These are phyloP conservation scores for Beauveria medogensis DNA, from an alignment of 2,329 filamentous ascomycete genomes.

Conservation along the genomic window DNA sequence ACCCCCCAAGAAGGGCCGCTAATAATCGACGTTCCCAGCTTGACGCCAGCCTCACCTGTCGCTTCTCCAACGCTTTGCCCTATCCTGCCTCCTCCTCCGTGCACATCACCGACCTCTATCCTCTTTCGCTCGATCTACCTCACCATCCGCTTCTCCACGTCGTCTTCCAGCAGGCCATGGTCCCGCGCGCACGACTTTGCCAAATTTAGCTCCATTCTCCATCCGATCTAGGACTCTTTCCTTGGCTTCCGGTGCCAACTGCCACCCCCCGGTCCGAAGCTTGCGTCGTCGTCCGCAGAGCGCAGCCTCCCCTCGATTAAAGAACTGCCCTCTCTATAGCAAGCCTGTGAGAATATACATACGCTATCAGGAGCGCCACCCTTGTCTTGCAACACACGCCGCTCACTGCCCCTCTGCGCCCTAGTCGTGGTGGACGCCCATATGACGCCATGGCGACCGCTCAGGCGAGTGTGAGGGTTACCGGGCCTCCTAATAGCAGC, in stretches of 20 bases:
- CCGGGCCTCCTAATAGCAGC: slow-evolving; percentile 92
- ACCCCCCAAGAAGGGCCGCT: neutral
- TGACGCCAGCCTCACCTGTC: neutral
- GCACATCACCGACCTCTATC: neutral
- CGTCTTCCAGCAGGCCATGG: neutral
- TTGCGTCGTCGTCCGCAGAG: neutral
- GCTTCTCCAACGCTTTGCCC: neutral
- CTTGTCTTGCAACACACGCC: neutral
- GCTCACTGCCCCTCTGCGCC: neutral
- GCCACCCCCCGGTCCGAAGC: neutral
- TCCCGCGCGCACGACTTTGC: neutral
- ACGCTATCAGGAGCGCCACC: neutral
- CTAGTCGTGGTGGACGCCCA: slow-evolving; percentile 52
- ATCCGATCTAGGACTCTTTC: neutral
- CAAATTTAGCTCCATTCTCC: neutral
- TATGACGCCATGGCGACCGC: slow-evolving; percentile 24
- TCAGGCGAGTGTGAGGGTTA: slow-evolving; percentile 69
- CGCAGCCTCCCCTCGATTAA: neutral
- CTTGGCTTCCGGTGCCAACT: neutral
- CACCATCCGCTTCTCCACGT: neutral
- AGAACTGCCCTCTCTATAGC: neutral
- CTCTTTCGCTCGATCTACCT: neutral
- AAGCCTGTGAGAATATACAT: neutral
- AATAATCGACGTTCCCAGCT: slow-evolving; percentile 3
- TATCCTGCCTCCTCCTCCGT: neutral